A percentile compares a stretch with the other conserved stretches of the same genome.
These are phyloP conservation scores for Lentinula detonsa DNA, from an alignment of 768 basidiomycete genomes.

Conservation along the genomic window DNA sequence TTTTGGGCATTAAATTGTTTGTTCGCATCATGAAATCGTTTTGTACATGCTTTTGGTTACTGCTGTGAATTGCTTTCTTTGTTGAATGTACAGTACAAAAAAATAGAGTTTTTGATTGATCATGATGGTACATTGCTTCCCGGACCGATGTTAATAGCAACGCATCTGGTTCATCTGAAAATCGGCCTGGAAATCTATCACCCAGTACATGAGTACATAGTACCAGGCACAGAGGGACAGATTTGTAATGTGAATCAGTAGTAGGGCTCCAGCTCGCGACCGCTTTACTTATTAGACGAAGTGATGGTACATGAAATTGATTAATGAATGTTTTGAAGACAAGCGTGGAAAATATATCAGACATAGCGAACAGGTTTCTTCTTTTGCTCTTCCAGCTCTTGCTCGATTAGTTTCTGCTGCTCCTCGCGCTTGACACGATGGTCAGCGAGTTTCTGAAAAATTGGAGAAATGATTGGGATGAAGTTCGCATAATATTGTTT, in stretches of 20 bases:
- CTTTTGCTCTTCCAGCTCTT: conserved; percentile 5
- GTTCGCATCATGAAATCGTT: not conserved
- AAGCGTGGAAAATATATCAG: not conserved
- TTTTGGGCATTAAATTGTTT: not conserved
- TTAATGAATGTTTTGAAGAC: too few species aligned
- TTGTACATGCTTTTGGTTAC: not conserved
- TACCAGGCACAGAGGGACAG: too few species aligned
- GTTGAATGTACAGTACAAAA: too few species aligned
- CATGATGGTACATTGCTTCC: too few species aligned
- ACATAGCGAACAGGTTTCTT: conserved; percentile 4
- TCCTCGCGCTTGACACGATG: conserved; percentile 46
- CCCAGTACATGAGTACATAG: too few species aligned
- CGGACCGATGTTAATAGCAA: too few species aligned
- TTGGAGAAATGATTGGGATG: conserved; percentile 12
- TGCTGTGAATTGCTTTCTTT: not conserved
- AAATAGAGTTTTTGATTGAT: too few species aligned
- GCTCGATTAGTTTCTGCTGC: conserved; percentile 18
- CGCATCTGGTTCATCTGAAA: too few species aligned
- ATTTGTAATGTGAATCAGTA: too few species aligned
- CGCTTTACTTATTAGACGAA: not conserved
- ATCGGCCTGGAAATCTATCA: too few species aligned
- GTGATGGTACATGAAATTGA: not conserved
- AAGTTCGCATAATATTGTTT: conserved; percentile 10
- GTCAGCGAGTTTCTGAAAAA: conserved; percentile 43
- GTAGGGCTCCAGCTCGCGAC: too few species aligned